Base-by-base conservation (phyloP, 2,329 filamentous ascomycete genomes). In the Phoma sp. region DNA sequence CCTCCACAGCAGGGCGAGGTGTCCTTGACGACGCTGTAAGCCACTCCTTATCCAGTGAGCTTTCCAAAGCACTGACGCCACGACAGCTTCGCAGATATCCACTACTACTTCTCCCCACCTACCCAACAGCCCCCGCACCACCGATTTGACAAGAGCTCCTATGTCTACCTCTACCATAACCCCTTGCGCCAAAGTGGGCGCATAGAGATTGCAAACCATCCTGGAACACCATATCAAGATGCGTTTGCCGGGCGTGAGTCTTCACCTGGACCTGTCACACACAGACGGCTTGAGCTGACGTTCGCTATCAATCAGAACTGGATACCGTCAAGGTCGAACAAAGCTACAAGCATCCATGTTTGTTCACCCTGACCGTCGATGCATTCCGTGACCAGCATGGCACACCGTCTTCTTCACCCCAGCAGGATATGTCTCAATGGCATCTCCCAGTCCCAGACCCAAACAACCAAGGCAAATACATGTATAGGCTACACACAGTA, bases 121-220 rank as follows among this genome's bases (percentile, higher is more conserved):
- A 81, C 81, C 5, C 80, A 82, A 51, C 86, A 83, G 51, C 89
- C 90, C 25, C 85, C 82, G n/a, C 90, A 93, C 73, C 88, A 93
- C 74, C 86, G 90, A 45, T 93, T 93, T 73, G 87, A 91, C 74
- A 90, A 89, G 72, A 84, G 87, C 39, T 92, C 89, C 7, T 93
- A 93, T 72, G 83, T 93, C 52, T 93, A 93, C 69, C 79, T 93
- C 5, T 92, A 91, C 72, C 88, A 92, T 73, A 89, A 91, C 69
- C 83, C 88, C 11, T 80, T 79, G 56, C 84, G 87, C 62, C 81
- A 85, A 57, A 82, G 85, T 56, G 88, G 88, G 59, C 87, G 90
- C 62, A 78, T 93, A 60, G 90, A 93, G 75, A 80, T 93, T 57
- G 90, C 90, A 36, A 93, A 93, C 67, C 80, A 87, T 64, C 84